phyloP scores from a whole-genome alignment of 805 yeast genomes.

The Saccharomyces paradoxus region DNA sequence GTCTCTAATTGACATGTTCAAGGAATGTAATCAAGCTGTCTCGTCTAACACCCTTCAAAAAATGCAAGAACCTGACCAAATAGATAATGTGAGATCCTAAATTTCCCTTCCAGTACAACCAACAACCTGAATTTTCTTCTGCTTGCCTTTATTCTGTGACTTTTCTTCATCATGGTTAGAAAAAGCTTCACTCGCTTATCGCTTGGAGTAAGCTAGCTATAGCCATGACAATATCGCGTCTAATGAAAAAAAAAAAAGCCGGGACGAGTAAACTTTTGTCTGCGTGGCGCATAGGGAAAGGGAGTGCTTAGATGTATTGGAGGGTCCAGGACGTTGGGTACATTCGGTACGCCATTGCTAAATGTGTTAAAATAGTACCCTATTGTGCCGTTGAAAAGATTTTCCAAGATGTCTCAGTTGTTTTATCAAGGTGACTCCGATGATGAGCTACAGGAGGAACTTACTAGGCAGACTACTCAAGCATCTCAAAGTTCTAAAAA shows the following conservation, averaged over 20 bases:
- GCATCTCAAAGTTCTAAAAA: conserved; percentile 1
- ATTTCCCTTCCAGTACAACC: background rate
- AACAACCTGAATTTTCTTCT: background rate
- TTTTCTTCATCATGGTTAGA: background rate
- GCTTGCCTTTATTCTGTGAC: background rate
- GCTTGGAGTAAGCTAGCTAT: background rate
- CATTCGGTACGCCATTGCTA: background rate
- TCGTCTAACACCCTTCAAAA: background rate
- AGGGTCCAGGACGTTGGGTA: background rate
- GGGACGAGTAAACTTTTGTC: background rate
- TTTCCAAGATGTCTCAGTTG: conserved; percentile 17
- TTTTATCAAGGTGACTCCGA: conserved; percentile 34
- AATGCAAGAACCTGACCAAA: background rate
- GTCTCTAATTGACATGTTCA: conserved; percentile 33
- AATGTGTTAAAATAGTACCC: background rate
- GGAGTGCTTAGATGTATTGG: background rate
- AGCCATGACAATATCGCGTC: background rate
- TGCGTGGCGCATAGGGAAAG: background rate
- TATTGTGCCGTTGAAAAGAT: background rate
- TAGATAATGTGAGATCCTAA: background rate
- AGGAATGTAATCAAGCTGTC: background rate
- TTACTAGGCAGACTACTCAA: conserved; percentile 22
- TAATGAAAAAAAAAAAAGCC: background rate
- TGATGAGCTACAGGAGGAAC: conserved; percentile 23
- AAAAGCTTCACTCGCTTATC: background rate